Evolutionary conservation across 2,329 filamentous ascomycete species (phyloP), one percentile per base, ranked within the genome.

Genomic region (Eurotiales sp.): DNA sequence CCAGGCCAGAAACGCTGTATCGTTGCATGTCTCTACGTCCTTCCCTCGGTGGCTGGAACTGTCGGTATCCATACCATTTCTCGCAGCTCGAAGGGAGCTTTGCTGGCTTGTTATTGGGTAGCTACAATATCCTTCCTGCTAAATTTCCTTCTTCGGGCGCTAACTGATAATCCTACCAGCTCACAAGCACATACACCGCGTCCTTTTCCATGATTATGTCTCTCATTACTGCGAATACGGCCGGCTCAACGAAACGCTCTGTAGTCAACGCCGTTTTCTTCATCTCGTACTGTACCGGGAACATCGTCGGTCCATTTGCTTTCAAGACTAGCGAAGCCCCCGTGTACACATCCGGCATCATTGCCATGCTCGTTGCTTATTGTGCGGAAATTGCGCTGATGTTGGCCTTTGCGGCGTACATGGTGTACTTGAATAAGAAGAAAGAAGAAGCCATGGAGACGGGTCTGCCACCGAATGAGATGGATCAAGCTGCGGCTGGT

Each of bases 31-130:
- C 15, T 51, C 8, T 54, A 54, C 37, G 47, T 54, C 1, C 46
- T 48, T 25, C 52, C 52, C 14, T 48, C 52, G 10, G 23, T 54
- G 14, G 48, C 52, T 15, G 52, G 52, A n/a, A 42, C 52, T 21
- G 48, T 51, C 10, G 52, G 52, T 4, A 54, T 54, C 7, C 52
- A 54, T 37, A 47, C 47, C 10, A 47, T 54, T 19, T 46, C 52
- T 10, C 27, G 50, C 34, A 43, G 34, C 46, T 41, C 39, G 15
- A 41, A 25, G 23, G 21, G 39, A 8, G 39, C 25, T 27, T 27
- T 27, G 25, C 25, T 27, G 25, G 25, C 25, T 27, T 27, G 25
- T 27, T 27, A 27, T 10, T 27, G 25, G 25, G 25, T 27, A 27
- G 5, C 5, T 27, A 27, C 25, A 27, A 27, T 27, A 27, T 27